Base-by-base conservation (phyloP, 75 land plant species). In the Cryptomeria japonica region DNA sequence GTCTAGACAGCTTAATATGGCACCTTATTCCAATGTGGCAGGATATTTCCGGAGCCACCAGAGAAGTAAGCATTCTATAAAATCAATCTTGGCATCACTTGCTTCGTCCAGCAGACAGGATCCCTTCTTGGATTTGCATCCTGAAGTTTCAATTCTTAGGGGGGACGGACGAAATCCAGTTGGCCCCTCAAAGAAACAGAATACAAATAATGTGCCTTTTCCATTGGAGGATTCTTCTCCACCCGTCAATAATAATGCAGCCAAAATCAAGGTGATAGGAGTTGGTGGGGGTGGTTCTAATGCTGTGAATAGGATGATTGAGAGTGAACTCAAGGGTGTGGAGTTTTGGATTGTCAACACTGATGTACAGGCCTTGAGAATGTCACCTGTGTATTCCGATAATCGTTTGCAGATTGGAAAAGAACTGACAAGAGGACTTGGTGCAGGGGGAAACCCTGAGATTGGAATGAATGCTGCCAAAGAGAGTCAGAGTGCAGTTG, bases 241-340 rank as follows among this genome's bases (percentile, higher is more conserved):
- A 46, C 84, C 84, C n/a, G 84, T 25, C 32, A 44, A 46, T 42
- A 46, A 42, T 44, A 82, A 82, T n/a, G 99, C 90, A 80, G 99
- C 99, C 39, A 97, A 95, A 89, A 97, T 97, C 70, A 97, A 97
- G 89, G 99, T 97, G 36, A 92, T 97, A 78, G 99, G 99, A 75
- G 98, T 97, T 72, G 99, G 99, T 37, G 99, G 99, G 72, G 99
- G 99, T 44, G 99, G 99, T 5, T 97, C 99, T 7, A 97, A 97
- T 92, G 99, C 99, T 6, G 98, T 97, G 46, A 96, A 97, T 85
- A 92, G 99, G 32, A 97, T 97, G 99, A 93, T 95, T 37, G 95
- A 95, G 89, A 96, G 98, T 70, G 92, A 93, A 41, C 94, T 97
- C 98, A 90, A 97, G 73, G 99, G 98, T 36, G 99, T 97, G 53